Evolutionary conservation across 2,329 filamentous ascomycete species (phyloP), one percentile per base, ranked within the genome.

Genomic region (Neoscytalidium dimidiatum): DNA sequence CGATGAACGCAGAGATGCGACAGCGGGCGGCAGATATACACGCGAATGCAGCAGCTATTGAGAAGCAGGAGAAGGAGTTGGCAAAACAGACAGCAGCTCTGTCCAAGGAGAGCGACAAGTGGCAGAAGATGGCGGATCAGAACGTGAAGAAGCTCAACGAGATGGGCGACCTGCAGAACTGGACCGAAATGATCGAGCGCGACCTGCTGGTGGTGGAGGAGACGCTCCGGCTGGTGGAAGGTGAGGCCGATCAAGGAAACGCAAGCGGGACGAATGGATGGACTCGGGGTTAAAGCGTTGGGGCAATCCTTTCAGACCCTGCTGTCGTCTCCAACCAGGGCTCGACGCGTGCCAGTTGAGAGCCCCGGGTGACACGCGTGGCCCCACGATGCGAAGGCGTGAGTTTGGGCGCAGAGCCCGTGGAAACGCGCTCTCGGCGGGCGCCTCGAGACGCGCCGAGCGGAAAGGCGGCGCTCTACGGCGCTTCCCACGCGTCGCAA

Each of bases 121-220:
- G 92, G 72, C 84, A 83, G 69, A 84, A 84, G 69, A 81, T 92
- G 70, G 87, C 88, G 4, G 85, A 85, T 69, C 84, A 83, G 65
- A 88, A 88, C 38, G 85, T 86, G 51, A 83, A 84, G 68, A 84
- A 84, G 72, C 80, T 94, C 66, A 94, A 93, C 79, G 91, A 93
- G 82, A 81, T 93, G 67, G 91, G 91, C 26, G 89, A 93, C 74
- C 86, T 94, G 73, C 91, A 94, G 82, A 94, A 94, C 76, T 95
- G 91, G 91, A 90, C 91, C 23, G 92, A 95, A 83, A 87, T 93
- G 78, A 82, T 94, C 72, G 91, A 79, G 67, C 69, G 77, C 52
- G 77, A 79, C 57, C 52, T 79, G 66, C 48, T 79, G 62, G 76
- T 79, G 43, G 62, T 79, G 66, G 77, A 79, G 68, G 77, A 79